Evolutionary conservation across 768 basidiomycete genomes (phyloP).

Genomic region (Obba rivulosa): DNA sequence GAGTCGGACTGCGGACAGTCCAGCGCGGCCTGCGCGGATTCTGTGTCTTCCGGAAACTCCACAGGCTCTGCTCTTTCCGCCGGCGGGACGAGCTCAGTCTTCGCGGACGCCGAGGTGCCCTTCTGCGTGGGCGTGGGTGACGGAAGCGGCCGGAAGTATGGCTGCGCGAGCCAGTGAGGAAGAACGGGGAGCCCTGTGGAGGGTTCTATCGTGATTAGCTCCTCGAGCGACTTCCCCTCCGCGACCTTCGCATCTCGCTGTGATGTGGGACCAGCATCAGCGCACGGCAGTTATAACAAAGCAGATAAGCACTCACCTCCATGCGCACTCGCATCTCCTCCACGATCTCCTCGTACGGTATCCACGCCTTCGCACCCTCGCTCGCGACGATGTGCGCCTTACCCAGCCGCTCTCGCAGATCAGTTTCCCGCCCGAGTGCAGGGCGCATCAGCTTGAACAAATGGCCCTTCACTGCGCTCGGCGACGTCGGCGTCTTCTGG

Average conservation of each 20-base stretch:
- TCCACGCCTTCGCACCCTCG: constrained; percentile 24
- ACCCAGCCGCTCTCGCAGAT: constrained; percentile 72
- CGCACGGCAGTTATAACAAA: background rate
- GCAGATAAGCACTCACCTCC: constrained; percentile 34
- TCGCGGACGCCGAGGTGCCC: too few species aligned
- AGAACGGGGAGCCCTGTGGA: constrained; percentile 46
- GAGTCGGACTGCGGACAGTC: too few species aligned
- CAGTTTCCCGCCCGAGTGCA: constrained; percentile 56
- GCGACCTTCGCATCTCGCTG: constrained; percentile 46
- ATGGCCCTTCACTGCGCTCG: constrained; percentile 85
- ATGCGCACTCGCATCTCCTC: constrained; percentile 56
- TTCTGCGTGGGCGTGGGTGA: background rate
- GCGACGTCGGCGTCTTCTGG: constrained; percentile 63
- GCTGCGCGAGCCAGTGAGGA: constrained; percentile 71
- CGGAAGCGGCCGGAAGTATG: constrained; percentile 50
- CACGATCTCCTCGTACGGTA: constrained; percentile 48
- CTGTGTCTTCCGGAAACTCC: too few species aligned
- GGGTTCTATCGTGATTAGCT: constrained; percentile 37
- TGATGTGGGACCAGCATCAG: background rate
- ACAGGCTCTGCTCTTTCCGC: too few species aligned
- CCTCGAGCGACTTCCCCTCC: constrained; percentile 25
- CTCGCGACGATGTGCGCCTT: constrained; percentile 29
- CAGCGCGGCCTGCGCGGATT: too few species aligned
- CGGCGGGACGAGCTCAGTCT: too few species aligned
- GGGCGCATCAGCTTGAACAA: constrained; percentile 90